These are phyloP conservation scores for Edaphochlamys debaryana DNA, from an alignment of 139 green algal genomes.

Conservation along the genomic window DNA sequence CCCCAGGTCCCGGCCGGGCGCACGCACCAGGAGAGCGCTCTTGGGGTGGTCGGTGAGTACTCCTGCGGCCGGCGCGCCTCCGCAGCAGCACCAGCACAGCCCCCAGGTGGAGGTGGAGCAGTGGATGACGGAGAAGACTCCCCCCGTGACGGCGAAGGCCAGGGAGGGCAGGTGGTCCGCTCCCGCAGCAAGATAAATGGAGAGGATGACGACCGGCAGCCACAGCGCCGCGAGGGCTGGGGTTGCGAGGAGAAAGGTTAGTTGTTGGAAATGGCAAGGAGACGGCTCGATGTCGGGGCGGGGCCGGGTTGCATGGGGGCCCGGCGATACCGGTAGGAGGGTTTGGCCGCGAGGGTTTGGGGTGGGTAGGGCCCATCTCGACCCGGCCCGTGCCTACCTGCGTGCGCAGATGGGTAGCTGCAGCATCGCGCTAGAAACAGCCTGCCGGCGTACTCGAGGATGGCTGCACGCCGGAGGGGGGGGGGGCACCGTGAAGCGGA, in stretches of 20 bases:
- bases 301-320: no score
- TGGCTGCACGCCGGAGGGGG: background rate
- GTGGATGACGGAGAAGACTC: background rate
- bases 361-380: no score
- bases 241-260: no score
- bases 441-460: background rate
- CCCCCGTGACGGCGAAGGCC: background rate
- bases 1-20: no score
- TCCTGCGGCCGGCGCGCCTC: background rate
- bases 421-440: background rate
- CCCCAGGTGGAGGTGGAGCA: background rate
- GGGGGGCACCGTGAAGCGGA: no score
- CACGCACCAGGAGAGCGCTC: no score
- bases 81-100: slow-evolving; percentile 24
- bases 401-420: background rate
- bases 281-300: no score
- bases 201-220: background rate
- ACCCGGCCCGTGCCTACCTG: background rate
- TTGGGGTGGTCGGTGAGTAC: no score
- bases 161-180: background rate
- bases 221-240: slow-evolving; percentile 11
- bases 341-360: no score
- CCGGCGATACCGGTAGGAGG: no score
- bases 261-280: no score
- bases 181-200: background rate